Evolutionary conservation across 169 alveolate species (phyloP), one percentile per base, ranked within the genome.

Genomic region (Plasmodium relictum): DNA sequence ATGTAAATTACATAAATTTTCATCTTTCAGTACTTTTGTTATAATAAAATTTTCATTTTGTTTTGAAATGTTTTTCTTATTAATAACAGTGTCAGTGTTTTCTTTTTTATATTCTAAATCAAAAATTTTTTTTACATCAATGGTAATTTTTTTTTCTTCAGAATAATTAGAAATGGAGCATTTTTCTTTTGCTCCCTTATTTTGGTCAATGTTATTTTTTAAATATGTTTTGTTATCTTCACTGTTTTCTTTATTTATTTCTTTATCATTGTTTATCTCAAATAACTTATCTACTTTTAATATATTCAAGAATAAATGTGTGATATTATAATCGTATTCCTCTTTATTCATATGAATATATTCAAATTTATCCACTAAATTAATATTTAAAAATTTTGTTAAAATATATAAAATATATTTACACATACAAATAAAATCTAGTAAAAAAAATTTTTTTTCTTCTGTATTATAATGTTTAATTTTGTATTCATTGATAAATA

Each of bases 311-410:
- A 73, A 73, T 44, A 73, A 41, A 45, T 73, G 59, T 14, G 20
- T 14, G 26, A 73, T 45, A 65, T 24, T 58, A 59, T 59, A 44
- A 20, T 58, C 62, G 24, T 42, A 73, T 59, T 73, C 65, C 37
- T 58, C 88, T 58, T 58, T 73, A 63, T 26, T 73, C 72, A 73
- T 73, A 42, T 56, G 61, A 59, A 20, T 42, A 50, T 37, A 22
- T 50, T 73, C 73, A 41, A 56, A 22, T 37, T 39, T 73, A 44
- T 58, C 73, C 6, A 73, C 18, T 24, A 73, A 42, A 45, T 42
- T 58, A 20, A 58, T 73, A 63, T 59, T 73, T 42, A 73, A 73
- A 72, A 73, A 73, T 73, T 73, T 73, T 10, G 73, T 39, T 39
- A 73, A 73, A 22, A 73, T 73, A 52, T 58, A 39, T 20, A 73